Conservation (phyloP, 768 basidiomycete species). For the Mycena olivaceomarginata region DNA sequence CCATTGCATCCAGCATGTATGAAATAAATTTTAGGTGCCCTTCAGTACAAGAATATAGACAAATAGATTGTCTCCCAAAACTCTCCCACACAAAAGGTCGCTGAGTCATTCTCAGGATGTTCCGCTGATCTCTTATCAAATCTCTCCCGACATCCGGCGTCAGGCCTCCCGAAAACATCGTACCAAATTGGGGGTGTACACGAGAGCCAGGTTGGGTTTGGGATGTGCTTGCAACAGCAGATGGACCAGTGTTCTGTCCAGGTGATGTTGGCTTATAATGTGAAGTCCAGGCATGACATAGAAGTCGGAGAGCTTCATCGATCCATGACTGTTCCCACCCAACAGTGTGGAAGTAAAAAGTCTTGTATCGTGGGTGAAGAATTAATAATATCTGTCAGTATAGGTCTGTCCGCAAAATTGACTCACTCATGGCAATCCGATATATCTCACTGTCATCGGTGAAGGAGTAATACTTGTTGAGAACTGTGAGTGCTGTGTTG, state of each 20-base stretch:
- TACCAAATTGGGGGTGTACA: too few species aligned
- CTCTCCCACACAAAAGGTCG: too few species aligned
- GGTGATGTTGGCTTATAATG: slow-evolving; percentile 15
- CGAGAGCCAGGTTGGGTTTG: slow-evolving; percentile 30
- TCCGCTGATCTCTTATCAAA: too few species aligned
- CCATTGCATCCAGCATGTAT: too few species aligned
- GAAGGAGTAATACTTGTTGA: slow-evolving; percentile 30
- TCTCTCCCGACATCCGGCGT: too few species aligned
- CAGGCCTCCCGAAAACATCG: too few species aligned
- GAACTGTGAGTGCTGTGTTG: slow-evolving; percentile 24
- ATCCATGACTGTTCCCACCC: slow-evolving; percentile 25
- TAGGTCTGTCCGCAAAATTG: background rate
- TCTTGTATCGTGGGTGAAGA: slow-evolving; percentile 11
- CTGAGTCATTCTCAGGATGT: too few species aligned
- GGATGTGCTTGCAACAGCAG: slow-evolving; percentile 16
- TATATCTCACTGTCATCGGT: slow-evolving; percentile 25
- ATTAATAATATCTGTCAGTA: background rate
- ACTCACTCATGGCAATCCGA: slow-evolving; percentile 24
- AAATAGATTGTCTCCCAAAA: too few species aligned
- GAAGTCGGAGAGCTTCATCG: slow-evolving; percentile 27
- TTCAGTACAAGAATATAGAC: too few species aligned
- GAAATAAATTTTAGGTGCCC: too few species aligned
- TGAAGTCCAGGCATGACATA: slow-evolving; percentile 18
- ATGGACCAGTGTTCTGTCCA: background rate
- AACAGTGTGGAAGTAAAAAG: slow-evolving; percentile 23